Conservation (phyloP, 495 filamentous ascomycete species). For the Apodospora peruviana region DNA sequence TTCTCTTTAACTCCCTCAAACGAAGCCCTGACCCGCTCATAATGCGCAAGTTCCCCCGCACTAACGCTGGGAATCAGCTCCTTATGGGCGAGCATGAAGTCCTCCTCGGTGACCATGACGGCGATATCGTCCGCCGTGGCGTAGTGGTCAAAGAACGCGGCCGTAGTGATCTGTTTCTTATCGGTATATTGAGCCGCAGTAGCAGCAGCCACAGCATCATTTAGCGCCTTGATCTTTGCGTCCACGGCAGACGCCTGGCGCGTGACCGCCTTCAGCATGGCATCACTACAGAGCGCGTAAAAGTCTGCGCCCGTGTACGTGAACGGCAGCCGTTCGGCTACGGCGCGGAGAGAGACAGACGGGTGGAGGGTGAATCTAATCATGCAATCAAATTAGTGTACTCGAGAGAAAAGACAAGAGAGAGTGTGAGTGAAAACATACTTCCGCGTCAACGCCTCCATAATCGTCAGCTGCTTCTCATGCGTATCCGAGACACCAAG, state of each 20-base stretch:
- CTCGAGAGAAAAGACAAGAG: not conserved
- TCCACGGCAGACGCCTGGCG: conserved; percentile 82
- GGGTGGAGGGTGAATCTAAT: conserved; percentile 74
- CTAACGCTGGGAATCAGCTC: conserved; percentile 94
- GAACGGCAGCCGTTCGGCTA: conserved; percentile 78
- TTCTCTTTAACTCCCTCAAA: conserved; percentile 59
- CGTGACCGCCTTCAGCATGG: conserved; percentile 97
- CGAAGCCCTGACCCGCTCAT: conserved; percentile 70
- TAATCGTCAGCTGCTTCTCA: conserved; percentile 88
- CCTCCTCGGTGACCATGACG: conserved; percentile 80
- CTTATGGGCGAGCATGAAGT: conserved; percentile 71
- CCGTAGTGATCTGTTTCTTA: conserved; percentile 56
- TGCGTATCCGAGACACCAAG: conserved; percentile 94
- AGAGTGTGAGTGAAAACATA: no score
- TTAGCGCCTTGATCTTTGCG: conserved; percentile 66
- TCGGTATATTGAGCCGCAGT: not conserved
- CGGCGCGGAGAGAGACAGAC: conserved; percentile 61
- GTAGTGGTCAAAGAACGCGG: conserved; percentile 91
- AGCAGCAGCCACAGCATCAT: conserved; percentile 15
- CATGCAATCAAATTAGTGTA: not conserved
- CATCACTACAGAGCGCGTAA: conserved; percentile 93
- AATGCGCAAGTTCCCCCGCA: conserved; percentile 87
- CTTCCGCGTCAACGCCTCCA: conserved; percentile 93
- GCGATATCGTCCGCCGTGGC: conserved; percentile 75
- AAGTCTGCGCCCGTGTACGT: conserved; percentile 97